Percentiles rank a stretch among this genome's conserved stretches.
Evolutionary conservation across 768 basidiomycete species (phyloP).

Genomic region (Butyriboletus loyo): DNA sequence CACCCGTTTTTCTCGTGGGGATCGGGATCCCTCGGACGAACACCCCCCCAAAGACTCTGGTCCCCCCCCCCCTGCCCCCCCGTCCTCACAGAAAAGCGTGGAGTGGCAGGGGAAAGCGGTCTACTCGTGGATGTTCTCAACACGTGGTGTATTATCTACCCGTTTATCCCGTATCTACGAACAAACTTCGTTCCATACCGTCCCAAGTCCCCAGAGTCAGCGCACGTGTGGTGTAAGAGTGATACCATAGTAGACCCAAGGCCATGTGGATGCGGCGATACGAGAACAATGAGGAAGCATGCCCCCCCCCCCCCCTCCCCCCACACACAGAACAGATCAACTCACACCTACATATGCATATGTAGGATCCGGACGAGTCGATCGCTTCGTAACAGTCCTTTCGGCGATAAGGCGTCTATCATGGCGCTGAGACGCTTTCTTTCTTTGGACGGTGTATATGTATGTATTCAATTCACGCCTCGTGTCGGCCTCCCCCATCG

Average conservation of each 20-base stretch:
- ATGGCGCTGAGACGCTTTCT: neutral
- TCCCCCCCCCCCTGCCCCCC: too few species aligned
- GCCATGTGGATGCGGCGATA: slow-evolving; percentile 3
- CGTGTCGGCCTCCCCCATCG: slow-evolving; percentile 11
- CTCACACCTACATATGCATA: neutral
- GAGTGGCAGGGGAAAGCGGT: neutral
- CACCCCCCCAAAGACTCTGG: too few species aligned
- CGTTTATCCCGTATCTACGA: neutral
- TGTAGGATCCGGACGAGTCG: slow-evolving; percentile 18
- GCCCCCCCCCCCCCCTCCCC: neutral
- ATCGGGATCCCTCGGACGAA: slow-evolving; percentile 18
- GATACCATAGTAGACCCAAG: neutral
- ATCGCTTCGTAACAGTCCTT: slow-evolving; percentile 5
- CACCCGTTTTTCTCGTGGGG: neutral
- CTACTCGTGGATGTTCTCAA: neutral
- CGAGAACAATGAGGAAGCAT: slow-evolving; percentile 20
- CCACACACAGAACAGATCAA: too few species aligned
- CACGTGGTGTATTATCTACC: slow-evolving; percentile 6
- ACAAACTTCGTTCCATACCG: too few species aligned
- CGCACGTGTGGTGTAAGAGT: neutral
- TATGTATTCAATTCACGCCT: too few species aligned
- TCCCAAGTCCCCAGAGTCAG: neutral
- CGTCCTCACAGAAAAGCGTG: neutral
- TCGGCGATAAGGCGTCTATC: slow-evolving; percentile 21
- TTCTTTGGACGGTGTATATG: neutral